Base-by-base conservation (phyloP, 192 early-diverging fungal species). In the Coemansia asiatica region DNA sequence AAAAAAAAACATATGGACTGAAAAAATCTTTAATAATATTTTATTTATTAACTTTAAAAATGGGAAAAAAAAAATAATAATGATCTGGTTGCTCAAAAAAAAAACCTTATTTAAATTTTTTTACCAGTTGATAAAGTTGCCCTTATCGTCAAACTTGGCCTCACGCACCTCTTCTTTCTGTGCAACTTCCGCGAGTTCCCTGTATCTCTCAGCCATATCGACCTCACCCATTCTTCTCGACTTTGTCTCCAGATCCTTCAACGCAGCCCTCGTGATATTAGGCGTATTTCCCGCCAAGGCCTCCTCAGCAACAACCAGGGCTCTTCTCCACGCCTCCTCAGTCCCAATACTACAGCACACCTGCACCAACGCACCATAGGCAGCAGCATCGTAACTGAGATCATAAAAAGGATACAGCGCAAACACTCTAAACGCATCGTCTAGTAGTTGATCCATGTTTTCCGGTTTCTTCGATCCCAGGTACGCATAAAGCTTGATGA, bases 131-230 rank as follows among this genome's bases (percentile, higher is more conserved):
- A 6, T n/a, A n/a, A 51, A 65, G 59, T 68, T 63, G 25, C 63
- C 59, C 2, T 80, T 31, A 12, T 59, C 40, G 36, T 75, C 66
- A 48, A 75, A 72, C 28, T 56, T 22, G 0, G 33, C 61, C 3
- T 50, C 56, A 28, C 60, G 62, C 40, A 56, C 48, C 27, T 46
- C 10, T 0, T 59, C 27, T 6, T 64, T 61, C 59, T 72, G 56
- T 9, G 66, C 27, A 9, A 51, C 53, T 29, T 21, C 65, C n/a
- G 60, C 67, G 28, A 81, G 29, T 6, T 28, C 12, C 50, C 46
- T 29, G 69, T 81, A 81, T 31, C 79, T 72, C 25, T 66, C 47
- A 9, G 79, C 79, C 79, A 81, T 81, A 27, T 72, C 69, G 8
- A 54, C 0, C 28, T 81, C 79, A 12, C 56, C 47, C 23, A 60